Evolutionary conservation across 1,139 yeast genomes (phyloP), one percentile per base, ranked within the genome.

Genomic region (Sugiyamaella neomexicana): DNA sequence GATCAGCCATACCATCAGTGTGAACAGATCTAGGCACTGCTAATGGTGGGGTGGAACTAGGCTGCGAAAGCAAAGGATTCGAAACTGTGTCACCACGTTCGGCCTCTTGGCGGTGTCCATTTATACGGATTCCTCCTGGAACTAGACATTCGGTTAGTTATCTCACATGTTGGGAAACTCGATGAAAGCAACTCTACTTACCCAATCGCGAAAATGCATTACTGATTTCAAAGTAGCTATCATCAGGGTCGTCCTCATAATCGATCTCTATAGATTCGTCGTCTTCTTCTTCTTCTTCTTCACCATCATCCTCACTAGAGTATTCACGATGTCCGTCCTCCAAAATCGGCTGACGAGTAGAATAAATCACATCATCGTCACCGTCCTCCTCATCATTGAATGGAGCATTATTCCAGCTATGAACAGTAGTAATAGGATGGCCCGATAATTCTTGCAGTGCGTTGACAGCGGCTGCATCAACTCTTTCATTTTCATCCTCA

Each of bases 401-500:
- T 6, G 39, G 42, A 16, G 47, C 52, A 16, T 25, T 38, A 27
- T 39, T 44, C 27, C 46, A 45, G 15, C 46, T 53, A 13, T 36
- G 54, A 43, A 38, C 25, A 20, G 25, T 20, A 5, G 25, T 20
- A 20, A 3, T 44, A 16, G 55, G 55, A 31, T 45, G 54, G 4
- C 60, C 58, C 34, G 64, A 58, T 32, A 60, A 49, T 16, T 59
- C 58, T 15, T 60, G 65, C 9, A 64, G 55, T 12, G 62, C 66
- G 38, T 58, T 60, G 17, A 51, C 61, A 16, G 53, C 57, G 20
- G 49, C 64, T 12, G 50, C 62, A 15, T 54, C 64, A 32, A 57
- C 50, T 27, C 60, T 60, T 17, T 60, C 68, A 10, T 62, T 60
- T 23, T 60, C 68, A 10, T 62, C 72, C 9, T 63, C 64, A 20